Conservation (phyloP, 495 filamentous ascomycete species). For the Acidiella bohemica region DNA sequence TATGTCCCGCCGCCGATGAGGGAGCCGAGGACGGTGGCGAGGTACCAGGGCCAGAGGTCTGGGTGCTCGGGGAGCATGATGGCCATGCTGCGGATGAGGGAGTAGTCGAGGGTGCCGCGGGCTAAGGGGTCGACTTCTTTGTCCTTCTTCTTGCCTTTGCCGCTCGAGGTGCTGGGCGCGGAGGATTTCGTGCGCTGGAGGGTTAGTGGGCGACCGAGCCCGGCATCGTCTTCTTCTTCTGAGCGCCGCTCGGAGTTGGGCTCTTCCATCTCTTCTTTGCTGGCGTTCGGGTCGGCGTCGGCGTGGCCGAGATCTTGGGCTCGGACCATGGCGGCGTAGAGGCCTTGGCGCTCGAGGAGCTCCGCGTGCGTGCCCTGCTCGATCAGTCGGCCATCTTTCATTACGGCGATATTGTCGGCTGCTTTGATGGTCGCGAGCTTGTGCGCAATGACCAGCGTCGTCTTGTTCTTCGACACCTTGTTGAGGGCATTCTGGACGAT, state of each 20-base stretch:
- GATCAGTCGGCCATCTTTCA: conserved; percentile 19
- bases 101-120: conserved; percentile 10
- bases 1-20: conserved; percentile 21
- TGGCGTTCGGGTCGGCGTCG: background rate
- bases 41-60: conserved; percentile 10
- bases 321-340: conserved; percentile 19
- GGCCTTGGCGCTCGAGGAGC: conserved; percentile 19
- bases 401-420: conserved; percentile 25
- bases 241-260: background rate
- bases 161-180: conserved; percentile 4
- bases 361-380: conserved; percentile 23
- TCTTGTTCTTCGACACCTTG: conserved; percentile 14
- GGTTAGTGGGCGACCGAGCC: conserved; percentile 3
- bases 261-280: conserved; percentile 4
- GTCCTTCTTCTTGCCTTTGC: too few relatives aligned
- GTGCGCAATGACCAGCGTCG: conserved; percentile 25
- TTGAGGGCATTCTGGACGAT: conserved; percentile 23
- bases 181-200: conserved; percentile 10
- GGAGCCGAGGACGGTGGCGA: conserved; percentile 2
- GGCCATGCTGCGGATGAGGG: conserved; percentile 5
- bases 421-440: conserved; percentile 21
- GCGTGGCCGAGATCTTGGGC: conserved; percentile 17
- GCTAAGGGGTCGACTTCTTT: conserved; percentile 5
- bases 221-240: conserved; percentile 8
- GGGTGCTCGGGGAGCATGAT: conserved; percentile 12